Evolutionary conservation across 148 eudicot genomes (phyloP).

Genomic region (Silene conica): DNA sequence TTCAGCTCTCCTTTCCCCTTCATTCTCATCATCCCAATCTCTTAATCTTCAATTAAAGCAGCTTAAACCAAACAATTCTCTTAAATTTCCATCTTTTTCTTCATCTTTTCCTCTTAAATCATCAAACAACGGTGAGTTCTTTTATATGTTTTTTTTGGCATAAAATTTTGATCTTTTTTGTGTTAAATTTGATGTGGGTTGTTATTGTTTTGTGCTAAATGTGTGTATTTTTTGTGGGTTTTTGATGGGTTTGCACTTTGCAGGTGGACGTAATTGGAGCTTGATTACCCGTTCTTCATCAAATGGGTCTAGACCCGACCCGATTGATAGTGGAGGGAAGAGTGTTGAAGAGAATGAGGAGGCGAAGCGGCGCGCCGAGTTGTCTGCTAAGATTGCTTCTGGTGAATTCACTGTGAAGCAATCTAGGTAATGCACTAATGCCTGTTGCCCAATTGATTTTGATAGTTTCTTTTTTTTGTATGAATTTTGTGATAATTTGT

Average conservation of each 20-base stretch:
- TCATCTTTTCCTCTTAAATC: slow-evolving; percentile 2
- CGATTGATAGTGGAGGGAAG: slow-evolving; percentile 35
- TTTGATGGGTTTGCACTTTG: slow-evolving; percentile 4
- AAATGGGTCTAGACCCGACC: slow-evolving; percentile 54
- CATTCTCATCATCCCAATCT: slow-evolving; percentile 33
- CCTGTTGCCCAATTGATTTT: neutral
- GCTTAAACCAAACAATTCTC: slow-evolving; percentile 8
- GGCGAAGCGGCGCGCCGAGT: slow-evolving; percentile 61
- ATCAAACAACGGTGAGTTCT: slow-evolving; percentile 3
- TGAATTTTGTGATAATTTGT: neutral
- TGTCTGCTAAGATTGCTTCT: slow-evolving; percentile 83
- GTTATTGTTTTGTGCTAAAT: neutral
- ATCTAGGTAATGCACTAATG: slow-evolving; percentile 45
- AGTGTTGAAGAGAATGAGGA: slow-evolving; percentile 43
- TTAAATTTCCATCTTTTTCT: slow-evolving; percentile 21
- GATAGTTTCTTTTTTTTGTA: neutral
- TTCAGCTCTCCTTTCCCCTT: slow-evolving; percentile 31
- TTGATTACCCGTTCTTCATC: slow-evolving; percentile 48
- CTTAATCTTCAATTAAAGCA: slow-evolving; percentile 24
- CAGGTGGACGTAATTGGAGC: slow-evolving; percentile 39
- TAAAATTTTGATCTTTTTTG: neutral
- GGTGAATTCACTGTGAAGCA: slow-evolving; percentile 77
- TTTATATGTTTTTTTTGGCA: neutral
- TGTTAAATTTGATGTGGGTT: neutral
- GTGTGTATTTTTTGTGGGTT: slow-evolving; percentile 7